These are phyloP conservation scores for Blastobotrys mokoenaii DNA, from an alignment of 805 yeast genomes.

Conservation along the genomic window DNA sequence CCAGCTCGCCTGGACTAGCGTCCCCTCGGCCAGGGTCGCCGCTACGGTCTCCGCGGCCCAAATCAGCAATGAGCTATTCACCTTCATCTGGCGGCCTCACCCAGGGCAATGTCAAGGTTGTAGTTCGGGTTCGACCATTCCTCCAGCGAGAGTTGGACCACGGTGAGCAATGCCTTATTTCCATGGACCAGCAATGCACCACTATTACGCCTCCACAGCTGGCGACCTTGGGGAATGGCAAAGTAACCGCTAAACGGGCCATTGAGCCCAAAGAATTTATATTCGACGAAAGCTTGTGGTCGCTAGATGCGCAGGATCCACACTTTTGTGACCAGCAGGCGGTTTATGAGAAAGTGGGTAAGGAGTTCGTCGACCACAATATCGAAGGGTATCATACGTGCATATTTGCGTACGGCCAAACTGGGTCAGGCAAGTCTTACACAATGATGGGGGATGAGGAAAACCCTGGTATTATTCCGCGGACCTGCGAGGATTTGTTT, in stretches of 20 bases:
- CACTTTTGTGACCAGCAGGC: constrained; percentile 39
- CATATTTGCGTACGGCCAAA: constrained; percentile 74
- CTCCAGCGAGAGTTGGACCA: constrained; percentile 20
- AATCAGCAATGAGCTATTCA: not conserved
- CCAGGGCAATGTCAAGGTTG: constrained; percentile 30
- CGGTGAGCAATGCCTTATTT: constrained; percentile 10
- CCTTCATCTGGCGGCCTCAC: too few species aligned
- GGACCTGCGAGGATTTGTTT: constrained; percentile 47
- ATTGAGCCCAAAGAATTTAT: constrained; percentile 32
- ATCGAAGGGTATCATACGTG: constrained; percentile 66
- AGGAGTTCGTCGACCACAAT: constrained; percentile 51
- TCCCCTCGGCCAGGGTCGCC: not conserved
- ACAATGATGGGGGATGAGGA: constrained; percentile 61
- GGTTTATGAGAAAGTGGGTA: constrained; percentile 49
- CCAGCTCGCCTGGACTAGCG: not conserved
- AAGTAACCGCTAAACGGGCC: constrained; percentile 18
- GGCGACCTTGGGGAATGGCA: constrained; percentile 8
- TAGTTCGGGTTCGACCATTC: constrained; percentile 33
- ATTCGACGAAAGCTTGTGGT: constrained; percentile 48
- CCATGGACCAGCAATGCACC: constrained; percentile 17
- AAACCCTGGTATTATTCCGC: constrained; percentile 60
- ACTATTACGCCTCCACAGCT: constrained; percentile 15
- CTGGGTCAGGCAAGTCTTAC: constrained; percentile 76
- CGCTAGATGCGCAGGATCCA: constrained; percentile 30
- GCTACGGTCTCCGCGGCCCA: not conserved